Evolutionary conservation across 148 eudicot genomes (phyloP).

Genomic region (Diospyros lotus): DNA sequence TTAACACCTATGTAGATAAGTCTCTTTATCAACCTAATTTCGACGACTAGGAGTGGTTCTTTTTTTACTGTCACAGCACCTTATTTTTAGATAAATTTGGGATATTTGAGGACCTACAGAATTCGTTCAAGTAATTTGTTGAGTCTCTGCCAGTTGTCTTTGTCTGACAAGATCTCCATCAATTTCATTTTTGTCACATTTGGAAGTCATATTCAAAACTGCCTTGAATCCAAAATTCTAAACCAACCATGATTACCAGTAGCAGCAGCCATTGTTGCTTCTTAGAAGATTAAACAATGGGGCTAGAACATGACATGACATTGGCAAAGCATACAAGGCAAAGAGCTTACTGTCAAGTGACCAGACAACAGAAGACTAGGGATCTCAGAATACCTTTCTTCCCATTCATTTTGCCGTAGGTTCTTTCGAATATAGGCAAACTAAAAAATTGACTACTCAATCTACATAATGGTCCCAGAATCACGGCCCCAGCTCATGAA

Average conservation of each 20-base stretch:
- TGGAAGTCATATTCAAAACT: conserved; percentile 9
- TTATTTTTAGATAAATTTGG: too few relatives aligned
- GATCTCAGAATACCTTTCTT: conserved; percentile 11
- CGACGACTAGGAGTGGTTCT: too few relatives aligned
- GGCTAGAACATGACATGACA: conserved; percentile 4
- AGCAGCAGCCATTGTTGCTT: conserved; percentile 15
- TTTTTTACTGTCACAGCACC: too few relatives aligned
- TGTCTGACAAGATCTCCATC: too few relatives aligned
- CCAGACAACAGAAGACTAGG: conserved; percentile 10
- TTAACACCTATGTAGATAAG: too few relatives aligned
- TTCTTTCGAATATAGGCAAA: background rate
- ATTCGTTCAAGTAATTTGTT: too few relatives aligned
- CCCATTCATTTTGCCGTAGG: conserved; percentile 11
- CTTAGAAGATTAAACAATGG: conserved; percentile 1
- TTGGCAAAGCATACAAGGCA: too few relatives aligned
- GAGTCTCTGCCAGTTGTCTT: too few relatives aligned
- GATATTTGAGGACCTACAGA: too few relatives aligned
- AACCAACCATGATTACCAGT: conserved; percentile 12
- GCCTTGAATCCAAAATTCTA: background rate
- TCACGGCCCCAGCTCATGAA: conserved; percentile 7
- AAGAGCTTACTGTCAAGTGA: conserved; percentile 29
- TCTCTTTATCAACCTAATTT: too few relatives aligned
- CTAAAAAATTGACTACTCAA: conserved; percentile 20
- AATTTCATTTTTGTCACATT: too few relatives aligned
- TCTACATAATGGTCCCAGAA: conserved; percentile 19